phyloP scores from a whole-genome alignment of 1,284 basidiomycete genomes.

The Rhodotorula sp. region DNA sequence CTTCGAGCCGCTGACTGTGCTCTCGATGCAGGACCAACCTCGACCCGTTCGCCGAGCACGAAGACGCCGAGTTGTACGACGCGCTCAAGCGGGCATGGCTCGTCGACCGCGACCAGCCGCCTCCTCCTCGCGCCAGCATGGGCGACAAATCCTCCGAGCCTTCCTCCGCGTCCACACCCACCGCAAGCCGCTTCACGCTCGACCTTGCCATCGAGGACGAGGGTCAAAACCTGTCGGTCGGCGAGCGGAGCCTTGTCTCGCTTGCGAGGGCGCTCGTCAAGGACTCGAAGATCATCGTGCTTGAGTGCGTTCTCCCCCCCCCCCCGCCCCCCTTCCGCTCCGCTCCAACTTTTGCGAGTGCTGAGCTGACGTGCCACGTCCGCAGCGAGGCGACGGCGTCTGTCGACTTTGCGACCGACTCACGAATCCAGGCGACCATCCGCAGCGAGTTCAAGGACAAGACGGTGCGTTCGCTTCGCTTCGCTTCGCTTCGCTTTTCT shows the following conservation, averaged over 20 bases:
- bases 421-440: slow-evolving; percentile 82
- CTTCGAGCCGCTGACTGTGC: slow-evolving; percentile 4
- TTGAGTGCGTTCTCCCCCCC: slow-evolving; percentile 76
- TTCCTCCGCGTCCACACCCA: background rate
- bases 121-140: background rate
- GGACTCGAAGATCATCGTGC: slow-evolving; percentile 68
- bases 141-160: background rate
- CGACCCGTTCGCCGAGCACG: slow-evolving; percentile 68
- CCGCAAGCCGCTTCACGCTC: slow-evolving; percentile 59
- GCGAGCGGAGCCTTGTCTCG: slow-evolving; percentile 71
- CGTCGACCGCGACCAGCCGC: slow-evolving; percentile 33
- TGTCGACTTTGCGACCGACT: slow-evolving; percentile 64
- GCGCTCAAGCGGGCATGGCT: slow-evolving; percentile 46
- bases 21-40: slow-evolving; percentile 66
- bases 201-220: slow-evolving; percentile 81
- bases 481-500: slow-evolving; percentile 46
- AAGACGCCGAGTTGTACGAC: slow-evolving; percentile 42
- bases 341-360: background rate
- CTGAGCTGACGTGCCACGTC: background rate
- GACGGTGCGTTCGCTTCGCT: slow-evolving; percentile 51
- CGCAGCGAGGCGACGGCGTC: slow-evolving; percentile 55
- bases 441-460: slow-evolving; percentile 72
- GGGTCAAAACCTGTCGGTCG: slow-evolving; percentile 69
- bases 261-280: slow-evolving; percentile 78
- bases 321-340: too few species aligned